Conservation (phyloP, 768 basidiomycete genomes). For the Gymnopilus dilepis region DNA sequence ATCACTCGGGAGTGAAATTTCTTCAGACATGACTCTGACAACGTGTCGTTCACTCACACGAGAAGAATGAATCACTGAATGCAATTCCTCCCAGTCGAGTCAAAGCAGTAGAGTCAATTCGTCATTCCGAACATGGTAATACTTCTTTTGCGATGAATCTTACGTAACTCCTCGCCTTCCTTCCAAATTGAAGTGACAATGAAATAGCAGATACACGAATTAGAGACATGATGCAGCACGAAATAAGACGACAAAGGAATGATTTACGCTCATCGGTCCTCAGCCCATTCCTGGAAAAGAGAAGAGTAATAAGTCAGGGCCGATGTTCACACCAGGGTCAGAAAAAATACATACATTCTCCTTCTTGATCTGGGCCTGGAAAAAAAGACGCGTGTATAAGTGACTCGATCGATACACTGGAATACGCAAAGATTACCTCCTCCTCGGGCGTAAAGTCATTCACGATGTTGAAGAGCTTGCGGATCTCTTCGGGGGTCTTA, state of each 20-base stretch:
- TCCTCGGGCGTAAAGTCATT: slow-evolving; percentile 99
- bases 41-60: too few species aligned
- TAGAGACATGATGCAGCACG: slow-evolving; percentile 27
- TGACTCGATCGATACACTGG: slow-evolving; percentile 15
- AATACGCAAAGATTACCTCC: slow-evolving; percentile 63
- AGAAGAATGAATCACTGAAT: too few species aligned
- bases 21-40: too few species aligned
- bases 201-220: slow-evolving; percentile 20
- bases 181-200: slow-evolving; percentile 17
- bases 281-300: slow-evolving; percentile 81
- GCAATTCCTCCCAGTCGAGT: too few species aligned
- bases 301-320: slow-evolving; percentile 16
- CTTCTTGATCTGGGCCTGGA: slow-evolving; percentile 96
- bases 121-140: slow-evolving; percentile 3
- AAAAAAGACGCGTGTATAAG: slow-evolving; percentile 12
- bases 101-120: neutral
- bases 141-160: slow-evolving; percentile 20
- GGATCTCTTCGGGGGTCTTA: slow-evolving; percentile 99
- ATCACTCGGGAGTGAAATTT: too few species aligned
- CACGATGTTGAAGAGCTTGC: slow-evolving; percentile 96
- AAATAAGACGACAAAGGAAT: slow-evolving; percentile 18
- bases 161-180: slow-evolving; percentile 20
- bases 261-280: slow-evolving; percentile 70
- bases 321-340: neutral
- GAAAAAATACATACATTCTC: slow-evolving; percentile 72